Base-by-base conservation (phyloP, 1,284 basidiomycete genomes). In the Naganishia albida region DNA sequence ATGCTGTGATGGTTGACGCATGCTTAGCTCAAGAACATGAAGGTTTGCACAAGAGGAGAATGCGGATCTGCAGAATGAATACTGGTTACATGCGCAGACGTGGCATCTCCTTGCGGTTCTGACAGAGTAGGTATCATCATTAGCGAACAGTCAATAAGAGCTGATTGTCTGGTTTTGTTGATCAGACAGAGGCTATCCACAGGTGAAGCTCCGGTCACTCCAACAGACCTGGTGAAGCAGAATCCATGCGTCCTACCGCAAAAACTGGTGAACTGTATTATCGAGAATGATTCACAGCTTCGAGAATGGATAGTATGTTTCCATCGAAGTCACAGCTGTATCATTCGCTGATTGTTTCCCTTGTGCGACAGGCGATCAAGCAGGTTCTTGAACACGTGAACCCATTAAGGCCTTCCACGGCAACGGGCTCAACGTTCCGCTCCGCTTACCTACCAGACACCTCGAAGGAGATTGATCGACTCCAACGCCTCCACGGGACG, bases 101-200 rank as follows among this genome's bases (percentile, higher is more conserved):
- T 67, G 67, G 67, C 56, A 65, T 34, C 43, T 67, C 52, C 44
- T 67, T 18, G 67, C 51, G 13, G 59, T 54, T 18, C 38, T 65
- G 2, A 44, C 55, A 50, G 52, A 44, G 66, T 67, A 42, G 49
- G 62, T n/a, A 30, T n/a, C 38, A 34, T 38, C 7, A 7, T 39
- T 16, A 12, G n/a, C 26, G 7, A 10, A n/a, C 16, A 23, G 6
- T 42, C 18, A 28, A 43, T n/a, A n/a, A n/a, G n/a, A 38, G 26
- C 52, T 34, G 8, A 56, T 39, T 12, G 3, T 25, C 50, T 16
- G 3, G 15, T n/a, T n/a, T n/a, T 40, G 12, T 12, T 56, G 18
- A 8, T 38, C 42, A 63, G 59, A 8, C 49, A 57, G 13, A 34
- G 66, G 13, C 30, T 59, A 15, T 51, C 25, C 16, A 13, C 16